Base-by-base conservation (phyloP, 2,329 filamentous ascomycete genomes). In the Rutstroemia sp. region DNA sequence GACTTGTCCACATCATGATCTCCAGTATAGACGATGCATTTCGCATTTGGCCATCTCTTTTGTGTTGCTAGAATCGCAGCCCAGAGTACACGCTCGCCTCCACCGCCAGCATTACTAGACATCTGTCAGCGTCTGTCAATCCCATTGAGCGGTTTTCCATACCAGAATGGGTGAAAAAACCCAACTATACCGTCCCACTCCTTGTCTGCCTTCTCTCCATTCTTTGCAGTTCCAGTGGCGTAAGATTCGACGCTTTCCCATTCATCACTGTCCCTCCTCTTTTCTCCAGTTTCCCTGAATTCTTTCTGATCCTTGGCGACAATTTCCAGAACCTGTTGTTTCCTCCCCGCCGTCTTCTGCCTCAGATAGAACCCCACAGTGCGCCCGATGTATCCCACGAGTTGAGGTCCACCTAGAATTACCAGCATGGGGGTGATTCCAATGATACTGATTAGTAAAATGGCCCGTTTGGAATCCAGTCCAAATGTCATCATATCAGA, bases 161-260 rank as follows among this genome's bases (percentile, higher is more conserved):
- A 92, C 89, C 94, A 97, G 71, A 96, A 99, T 1, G 94, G 94
- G 71, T 99, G 94, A 70, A 99, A 96, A 78, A 99, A 97, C 48
- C 90, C 94, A 60, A 97, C 83, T 53, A 96, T 84, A 34, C 92
- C 92, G 60, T 85, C 78, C 88, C 89, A 96, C 47, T 87, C 78
- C 62, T 79, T 75, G 57, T 79, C 76, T 10, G 70, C 67, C 57
- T 69, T 70, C 25, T 69, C 72, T 47, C 71, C 76, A 61, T 75
- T 76, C 48, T 70, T 68, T 23, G 73, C 73, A 48, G 69, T 72
- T 41, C 74, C 75, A 67, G 70, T 71, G 60, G 70, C 75, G 65
- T 77, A 73, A 38, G 76, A 73, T 58, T 86, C 81, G n/a, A 89
- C 78, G 65, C 83, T 84, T 69, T 89, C 84, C 85, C 86, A 89